These are phyloP conservation scores for Kwoniella sp. DNA, from an alignment of 768 basidiomycete species.

Conservation along the genomic window DNA sequence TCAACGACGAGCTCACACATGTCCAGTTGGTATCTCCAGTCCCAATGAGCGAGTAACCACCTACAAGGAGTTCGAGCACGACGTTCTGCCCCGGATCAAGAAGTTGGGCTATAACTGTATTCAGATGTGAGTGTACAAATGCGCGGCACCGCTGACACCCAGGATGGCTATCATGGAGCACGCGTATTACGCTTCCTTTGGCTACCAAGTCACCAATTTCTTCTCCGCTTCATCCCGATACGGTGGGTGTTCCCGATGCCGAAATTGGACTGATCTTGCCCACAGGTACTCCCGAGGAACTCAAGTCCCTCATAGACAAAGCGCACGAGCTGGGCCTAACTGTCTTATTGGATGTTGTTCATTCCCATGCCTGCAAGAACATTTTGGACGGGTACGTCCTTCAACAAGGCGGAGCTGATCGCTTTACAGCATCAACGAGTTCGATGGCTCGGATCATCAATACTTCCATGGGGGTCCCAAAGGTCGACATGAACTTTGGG, in stretches of 20 bases:
- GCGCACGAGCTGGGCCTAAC: slow-evolving; percentile 90
- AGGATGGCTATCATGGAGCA: slow-evolving; percentile 97
- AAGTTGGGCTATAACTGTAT: slow-evolving; percentile 93
- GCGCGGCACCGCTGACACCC: background rate
- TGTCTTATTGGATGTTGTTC: slow-evolving; percentile 92
- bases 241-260: slow-evolving; percentile 49
- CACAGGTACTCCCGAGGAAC: slow-evolving; percentile 76
- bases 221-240: slow-evolving; percentile 96
- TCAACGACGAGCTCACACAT: background rate
- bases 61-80: slow-evolving; percentile 88
- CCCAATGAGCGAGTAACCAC: slow-evolving; percentile 80
- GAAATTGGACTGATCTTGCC: background rate
- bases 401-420: background rate
- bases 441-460: slow-evolving; percentile 93
- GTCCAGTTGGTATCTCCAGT: slow-evolving; percentile 82
- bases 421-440: slow-evolving; percentile 63
- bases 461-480: slow-evolving; percentile 94
- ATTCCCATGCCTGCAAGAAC: slow-evolving; percentile 98
- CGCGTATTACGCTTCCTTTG: slow-evolving; percentile 96
- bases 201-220: slow-evolving; percentile 96
- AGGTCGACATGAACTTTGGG: slow-evolving; percentile 95
- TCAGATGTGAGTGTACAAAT: slow-evolving; percentile 58
- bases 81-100: slow-evolving; percentile 81
- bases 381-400: slow-evolving; percentile 70
- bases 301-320: slow-evolving; percentile 90